phyloP scores from a whole-genome alignment of 805 yeast genomes.

The Candida boleticola region DNA sequence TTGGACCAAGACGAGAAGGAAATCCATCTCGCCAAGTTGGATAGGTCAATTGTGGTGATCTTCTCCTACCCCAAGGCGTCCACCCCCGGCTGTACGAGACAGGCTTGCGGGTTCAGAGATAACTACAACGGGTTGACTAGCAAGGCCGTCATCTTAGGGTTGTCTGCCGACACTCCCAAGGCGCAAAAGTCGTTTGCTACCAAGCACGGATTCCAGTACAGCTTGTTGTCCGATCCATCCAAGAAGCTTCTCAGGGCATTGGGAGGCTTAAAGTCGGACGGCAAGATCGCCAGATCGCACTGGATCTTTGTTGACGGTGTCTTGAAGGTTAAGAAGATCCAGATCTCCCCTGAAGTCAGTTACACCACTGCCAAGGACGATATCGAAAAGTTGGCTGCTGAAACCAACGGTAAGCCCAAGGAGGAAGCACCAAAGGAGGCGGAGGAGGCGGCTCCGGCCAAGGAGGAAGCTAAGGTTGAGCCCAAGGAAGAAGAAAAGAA shows the following conservation, averaged over 20 bases:
- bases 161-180: constrained; percentile 78
- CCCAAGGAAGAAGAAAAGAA: too few relatives aligned
- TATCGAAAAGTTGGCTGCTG: constrained; percentile 40
- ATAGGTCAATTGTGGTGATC: constrained; percentile 35
- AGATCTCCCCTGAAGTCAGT: constrained; percentile 54
- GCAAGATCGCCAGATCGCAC: constrained; percentile 84
- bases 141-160: constrained; percentile 65
- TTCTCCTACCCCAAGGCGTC: constrained; percentile 87
- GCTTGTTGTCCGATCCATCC: constrained; percentile 73
- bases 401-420: too few relatives aligned
- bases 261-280: constrained; percentile 81
- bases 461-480: constrained; percentile 7
- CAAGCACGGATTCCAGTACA: constrained; percentile 72
- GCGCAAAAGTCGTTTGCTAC: constrained; percentile 74
- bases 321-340: constrained; percentile 51
- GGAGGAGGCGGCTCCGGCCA: constrained; percentile 1
- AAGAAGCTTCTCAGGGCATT: constrained; percentile 64
- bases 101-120: constrained; percentile 84
- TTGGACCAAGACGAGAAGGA: constrained; percentile 68
- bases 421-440: constrained; percentile 8
- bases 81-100: constrained; percentile 96
- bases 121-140: constrained; percentile 50
- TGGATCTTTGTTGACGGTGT: constrained; percentile 85
- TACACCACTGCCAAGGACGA: constrained; percentile 57
- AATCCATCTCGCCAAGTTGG: constrained; percentile 31